Percentiles rank a stretch among this genome's conserved stretches.
Conservation (phyloP, 176 grass and related monocot species). For the Carex pumila region DNA sequence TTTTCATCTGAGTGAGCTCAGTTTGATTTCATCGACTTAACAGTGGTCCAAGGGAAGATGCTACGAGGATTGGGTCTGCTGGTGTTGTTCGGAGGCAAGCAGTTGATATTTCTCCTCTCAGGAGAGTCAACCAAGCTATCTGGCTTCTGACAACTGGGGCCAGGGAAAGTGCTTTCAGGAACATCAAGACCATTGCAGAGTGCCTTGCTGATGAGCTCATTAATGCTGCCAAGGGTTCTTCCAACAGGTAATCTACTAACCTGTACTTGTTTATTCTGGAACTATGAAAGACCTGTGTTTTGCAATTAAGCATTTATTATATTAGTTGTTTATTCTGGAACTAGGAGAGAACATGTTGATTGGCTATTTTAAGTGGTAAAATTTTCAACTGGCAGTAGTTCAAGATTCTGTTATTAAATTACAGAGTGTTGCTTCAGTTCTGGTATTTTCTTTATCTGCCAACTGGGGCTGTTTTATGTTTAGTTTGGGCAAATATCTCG, state of each 20-base stretch:
- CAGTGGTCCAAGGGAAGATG: constrained; percentile 58
- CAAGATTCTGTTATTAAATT: not conserved
- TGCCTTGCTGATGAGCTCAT: constrained; percentile 71
- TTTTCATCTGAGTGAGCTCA: not conserved
- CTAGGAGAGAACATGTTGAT: not conserved
- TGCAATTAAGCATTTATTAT: not conserved
- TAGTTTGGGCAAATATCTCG: too few relatives aligned
- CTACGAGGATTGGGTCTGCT: constrained; percentile 63
- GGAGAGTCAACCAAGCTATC: constrained; percentile 60
- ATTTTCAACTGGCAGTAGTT: not conserved
- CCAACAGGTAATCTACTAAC: constrained; percentile 39
- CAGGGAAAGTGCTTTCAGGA: constrained; percentile 62
- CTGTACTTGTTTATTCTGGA: not conserved
- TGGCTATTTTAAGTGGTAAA: not conserved
- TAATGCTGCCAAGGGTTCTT: constrained; percentile 62
- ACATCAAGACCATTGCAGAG: constrained; percentile 67
- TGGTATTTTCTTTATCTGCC: not conserved
- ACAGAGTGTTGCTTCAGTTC: not conserved
- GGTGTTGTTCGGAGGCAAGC: constrained; percentile 60
- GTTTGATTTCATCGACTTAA: not conserved
- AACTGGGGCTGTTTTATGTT: not conserved
- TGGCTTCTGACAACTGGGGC: constrained; percentile 62
- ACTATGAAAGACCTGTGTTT: not conserved
- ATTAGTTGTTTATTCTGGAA: too few relatives aligned
- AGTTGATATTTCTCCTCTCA: constrained; percentile 68